Percentiles rank a stretch among this genome's conserved stretches.
These are phyloP conservation scores for Amanita subjunquillea DNA, from an alignment of 768 basidiomycete genomes.

Conservation along the genomic window DNA sequence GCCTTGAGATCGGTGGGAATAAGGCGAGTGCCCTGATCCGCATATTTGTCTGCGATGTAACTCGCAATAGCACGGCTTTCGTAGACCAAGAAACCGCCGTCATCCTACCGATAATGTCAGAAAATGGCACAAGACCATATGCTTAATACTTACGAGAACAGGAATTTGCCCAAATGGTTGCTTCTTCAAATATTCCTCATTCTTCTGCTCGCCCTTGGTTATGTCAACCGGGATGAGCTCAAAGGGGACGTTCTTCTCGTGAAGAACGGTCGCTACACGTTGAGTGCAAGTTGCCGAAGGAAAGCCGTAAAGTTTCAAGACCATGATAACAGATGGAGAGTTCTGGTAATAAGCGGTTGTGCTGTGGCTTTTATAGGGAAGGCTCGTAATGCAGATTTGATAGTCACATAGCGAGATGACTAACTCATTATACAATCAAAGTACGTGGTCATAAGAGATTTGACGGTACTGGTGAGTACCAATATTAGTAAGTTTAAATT, in stretches of 20 bases:
- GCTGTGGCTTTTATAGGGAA: too few species aligned
- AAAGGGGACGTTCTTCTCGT: constrained; percentile 40
- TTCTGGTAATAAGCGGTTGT: too few species aligned
- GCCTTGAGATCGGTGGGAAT: constrained; percentile 32
- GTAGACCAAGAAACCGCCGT: constrained; percentile 54
- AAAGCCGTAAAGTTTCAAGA: constrained; percentile 32
- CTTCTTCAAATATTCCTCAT: constrained; percentile 18
- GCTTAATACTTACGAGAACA: background rate
- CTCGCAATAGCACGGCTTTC: constrained; percentile 53
- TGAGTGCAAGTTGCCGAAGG: constrained; percentile 34
- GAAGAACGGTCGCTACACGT: constrained; percentile 31
- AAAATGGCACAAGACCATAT: too few species aligned
- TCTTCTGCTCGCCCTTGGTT: constrained; percentile 29
- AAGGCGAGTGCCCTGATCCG: constrained; percentile 36
- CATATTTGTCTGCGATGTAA: constrained; percentile 49
- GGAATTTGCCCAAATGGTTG: constrained; percentile 46
- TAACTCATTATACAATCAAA: too few species aligned
- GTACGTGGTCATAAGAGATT: too few species aligned
- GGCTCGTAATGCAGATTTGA: too few species aligned
- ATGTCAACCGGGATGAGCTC: constrained; percentile 28
- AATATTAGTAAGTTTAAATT: too few species aligned
- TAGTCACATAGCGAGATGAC: too few species aligned
- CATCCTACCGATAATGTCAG: constrained; percentile 23
- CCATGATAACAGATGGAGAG: constrained; percentile 17
- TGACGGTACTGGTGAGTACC: too few species aligned